These are phyloP conservation scores for Coprinopsis strossmayeri DNA, from an alignment of 768 basidiomycete genomes.

Conservation along the genomic window DNA sequence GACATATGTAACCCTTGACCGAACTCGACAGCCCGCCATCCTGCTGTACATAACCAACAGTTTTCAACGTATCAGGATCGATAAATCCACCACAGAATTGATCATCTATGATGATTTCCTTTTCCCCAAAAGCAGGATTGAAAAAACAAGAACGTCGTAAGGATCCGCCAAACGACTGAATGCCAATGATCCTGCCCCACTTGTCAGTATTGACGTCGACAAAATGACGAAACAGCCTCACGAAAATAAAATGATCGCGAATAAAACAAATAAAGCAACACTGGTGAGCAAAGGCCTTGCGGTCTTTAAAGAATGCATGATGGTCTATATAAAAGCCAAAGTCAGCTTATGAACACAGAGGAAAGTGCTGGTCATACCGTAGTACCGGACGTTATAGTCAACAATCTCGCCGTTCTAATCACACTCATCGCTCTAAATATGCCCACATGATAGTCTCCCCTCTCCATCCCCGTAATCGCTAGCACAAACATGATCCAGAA, in stretches of 20 bases:
- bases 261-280: slow-evolving; percentile 87
- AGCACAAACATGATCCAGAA: slow-evolving; percentile 86
- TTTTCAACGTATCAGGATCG: slow-evolving; percentile 46
- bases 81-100: slow-evolving; percentile 82
- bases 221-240: slow-evolving; percentile 28
- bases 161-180: slow-evolving; percentile 89
- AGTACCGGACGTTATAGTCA: slow-evolving; percentile 88
- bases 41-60: slow-evolving; percentile 30
- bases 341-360: slow-evolving; percentile 1
- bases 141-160: slow-evolving; percentile 60
- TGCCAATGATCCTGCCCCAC: slow-evolving; percentile 71
- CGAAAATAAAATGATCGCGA: slow-evolving; percentile 87
- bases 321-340: slow-evolving; percentile 37
- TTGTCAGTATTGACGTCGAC: background rate
- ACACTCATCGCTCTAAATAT: slow-evolving; percentile 87
- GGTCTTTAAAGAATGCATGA: slow-evolving; percentile 87
- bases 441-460: slow-evolving; percentile 66
- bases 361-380: slow-evolving; percentile 47
- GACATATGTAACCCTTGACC: slow-evolving; percentile 86
- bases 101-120: slow-evolving; percentile 31
- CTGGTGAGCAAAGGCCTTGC: slow-evolving; percentile 85
- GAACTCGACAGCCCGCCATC: slow-evolving; percentile 19
- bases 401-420: slow-evolving; percentile 70
- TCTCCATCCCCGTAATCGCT: slow-evolving; percentile 62
- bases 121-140: slow-evolving; percentile 47